A percentile compares a stretch with the other conserved stretches of the same genome.
These are phyloP conservation scores for Xylariomycetidae sp. DNA, from an alignment of 2,329 filamentous ascomycete genomes.

Conservation along the genomic window DNA sequence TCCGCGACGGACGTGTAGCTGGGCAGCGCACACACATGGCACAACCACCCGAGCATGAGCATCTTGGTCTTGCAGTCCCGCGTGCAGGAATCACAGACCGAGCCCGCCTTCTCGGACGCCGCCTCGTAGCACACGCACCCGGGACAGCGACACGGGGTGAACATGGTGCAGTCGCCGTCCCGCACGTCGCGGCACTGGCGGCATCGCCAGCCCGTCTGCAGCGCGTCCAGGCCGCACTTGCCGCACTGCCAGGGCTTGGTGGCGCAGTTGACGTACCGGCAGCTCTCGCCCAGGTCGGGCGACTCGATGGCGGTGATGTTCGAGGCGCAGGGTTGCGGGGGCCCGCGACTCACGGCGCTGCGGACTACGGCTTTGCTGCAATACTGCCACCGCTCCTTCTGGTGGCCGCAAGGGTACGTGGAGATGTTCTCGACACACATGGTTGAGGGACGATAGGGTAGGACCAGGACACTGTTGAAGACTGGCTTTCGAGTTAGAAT, in stretches of 20 bases:
- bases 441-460: neutral
- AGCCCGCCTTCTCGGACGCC: conserved; percentile 6
- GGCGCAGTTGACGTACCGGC: conserved; percentile 15
- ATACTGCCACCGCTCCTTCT: conserved; percentile 7
- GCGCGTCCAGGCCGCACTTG: conserved; percentile 7
- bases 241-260: conserved; percentile 16
- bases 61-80: neutral
- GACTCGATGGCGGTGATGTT: neutral
- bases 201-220: conserved; percentile 19
- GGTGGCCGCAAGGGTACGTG: conserved; percentile 21
- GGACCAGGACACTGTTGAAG: neutral
- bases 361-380: conserved; percentile 13
- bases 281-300: conserved; percentile 15
- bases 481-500: neutral
- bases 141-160: conserved; percentile 11
- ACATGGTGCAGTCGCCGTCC: conserved; percentile 3
- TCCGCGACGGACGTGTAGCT: conserved; percentile 2
- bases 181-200: conserved; percentile 11
- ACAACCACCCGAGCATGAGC: conserved; percentile 8
- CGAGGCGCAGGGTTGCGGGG: conserved; percentile 6
- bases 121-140: conserved; percentile 6
- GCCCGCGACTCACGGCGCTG: too few species aligned
- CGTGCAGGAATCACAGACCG: conserved; percentile 9
- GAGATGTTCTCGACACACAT: conserved; percentile 10
- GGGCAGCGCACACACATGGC: conserved; percentile 5